phyloP scores from a whole-genome alignment of 768 basidiomycete genomes.

The Calocybe gangraenosa region DNA sequence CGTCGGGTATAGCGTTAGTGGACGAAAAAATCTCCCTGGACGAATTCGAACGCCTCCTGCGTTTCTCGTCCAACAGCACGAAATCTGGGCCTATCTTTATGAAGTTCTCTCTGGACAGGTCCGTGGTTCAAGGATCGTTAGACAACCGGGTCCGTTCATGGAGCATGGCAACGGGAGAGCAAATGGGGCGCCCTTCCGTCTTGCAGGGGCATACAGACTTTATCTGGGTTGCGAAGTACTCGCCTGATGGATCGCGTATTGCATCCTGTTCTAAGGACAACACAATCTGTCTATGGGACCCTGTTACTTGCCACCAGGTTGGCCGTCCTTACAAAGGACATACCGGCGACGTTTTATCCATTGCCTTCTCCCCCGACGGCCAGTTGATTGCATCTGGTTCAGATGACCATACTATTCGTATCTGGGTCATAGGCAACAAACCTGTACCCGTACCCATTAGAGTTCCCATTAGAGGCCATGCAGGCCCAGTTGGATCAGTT shows the following conservation, averaged over 20 bases:
- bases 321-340: background rate
- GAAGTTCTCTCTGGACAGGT: background rate
- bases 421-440: conserved; percentile 18
- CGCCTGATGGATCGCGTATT: background rate
- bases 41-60: background rate
- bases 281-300: background rate
- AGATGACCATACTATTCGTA: conserved; percentile 4
- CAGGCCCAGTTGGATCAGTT: background rate
- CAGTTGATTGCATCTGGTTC: conserved; percentile 14
- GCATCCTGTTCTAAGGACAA: background rate
- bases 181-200: no score
- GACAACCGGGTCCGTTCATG: background rate
- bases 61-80: background rate
- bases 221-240: background rate
- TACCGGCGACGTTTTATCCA: background rate
- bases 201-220: no score
- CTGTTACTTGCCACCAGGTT: background rate
- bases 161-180: background rate
- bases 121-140: background rate
- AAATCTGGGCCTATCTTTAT: background rate
- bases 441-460: conserved; percentile 3
- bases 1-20: background rate
- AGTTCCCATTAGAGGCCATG: conserved; percentile 3
- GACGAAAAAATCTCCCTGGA: background rate
- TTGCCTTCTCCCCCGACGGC: conserved; percentile 17